A percentile compares a stretch with the other conserved stretches of the same genome.
Conservation (phyloP, 2,329 filamentous ascomycete species). For the Arthroderma sp. region DNA sequence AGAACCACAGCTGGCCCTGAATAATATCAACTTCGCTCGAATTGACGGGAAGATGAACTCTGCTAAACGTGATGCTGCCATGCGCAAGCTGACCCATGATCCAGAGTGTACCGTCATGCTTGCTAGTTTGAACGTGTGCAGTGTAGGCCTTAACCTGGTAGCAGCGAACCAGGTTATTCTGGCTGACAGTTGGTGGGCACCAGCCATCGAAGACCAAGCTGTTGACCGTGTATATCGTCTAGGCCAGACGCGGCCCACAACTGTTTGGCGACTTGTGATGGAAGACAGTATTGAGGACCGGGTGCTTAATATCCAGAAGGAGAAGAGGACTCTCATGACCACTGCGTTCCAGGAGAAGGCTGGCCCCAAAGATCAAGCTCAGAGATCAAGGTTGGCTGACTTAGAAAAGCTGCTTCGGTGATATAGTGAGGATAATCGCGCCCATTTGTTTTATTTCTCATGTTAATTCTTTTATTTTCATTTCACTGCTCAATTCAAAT, state of each 20-base stretch:
- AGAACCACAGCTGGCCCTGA: slow-evolving; percentile 51
- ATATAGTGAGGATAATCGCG: not conserved
- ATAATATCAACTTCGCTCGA: slow-evolving; percentile 53
- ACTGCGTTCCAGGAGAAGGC: slow-evolving; percentile 64
- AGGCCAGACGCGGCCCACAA: slow-evolving; percentile 67
- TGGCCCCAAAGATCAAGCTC: slow-evolving; percentile 43
- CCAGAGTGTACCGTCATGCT: slow-evolving; percentile 61
- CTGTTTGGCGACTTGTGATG: slow-evolving; percentile 70
- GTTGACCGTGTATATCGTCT: slow-evolving; percentile 78
- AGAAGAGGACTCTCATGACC: slow-evolving; percentile 65
- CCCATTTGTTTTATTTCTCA: not conserved
- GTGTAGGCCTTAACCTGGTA: slow-evolving; percentile 75
- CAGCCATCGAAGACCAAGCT: slow-evolving; percentile 84
- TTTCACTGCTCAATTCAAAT: not conserved
- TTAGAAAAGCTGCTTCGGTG: slow-evolving; percentile 27
- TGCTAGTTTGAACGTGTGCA: slow-evolving; percentile 69
- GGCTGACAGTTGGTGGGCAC: slow-evolving; percentile 82
- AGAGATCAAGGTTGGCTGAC: slow-evolving; percentile 42
- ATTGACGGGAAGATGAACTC: slow-evolving; percentile 73
- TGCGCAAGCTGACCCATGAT: slow-evolving; percentile 55
- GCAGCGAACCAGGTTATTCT: slow-evolving; percentile 77
- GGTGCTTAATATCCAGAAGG: slow-evolving; percentile 63
- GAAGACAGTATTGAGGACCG: slow-evolving; percentile 69
- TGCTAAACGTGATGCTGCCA: slow-evolving; percentile 56
- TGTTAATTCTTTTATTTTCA: not conserved